Evolutionary conservation across 1,284 basidiomycete species (phyloP).

Genomic region (Leucocoprinus gongylophorus): DNA sequence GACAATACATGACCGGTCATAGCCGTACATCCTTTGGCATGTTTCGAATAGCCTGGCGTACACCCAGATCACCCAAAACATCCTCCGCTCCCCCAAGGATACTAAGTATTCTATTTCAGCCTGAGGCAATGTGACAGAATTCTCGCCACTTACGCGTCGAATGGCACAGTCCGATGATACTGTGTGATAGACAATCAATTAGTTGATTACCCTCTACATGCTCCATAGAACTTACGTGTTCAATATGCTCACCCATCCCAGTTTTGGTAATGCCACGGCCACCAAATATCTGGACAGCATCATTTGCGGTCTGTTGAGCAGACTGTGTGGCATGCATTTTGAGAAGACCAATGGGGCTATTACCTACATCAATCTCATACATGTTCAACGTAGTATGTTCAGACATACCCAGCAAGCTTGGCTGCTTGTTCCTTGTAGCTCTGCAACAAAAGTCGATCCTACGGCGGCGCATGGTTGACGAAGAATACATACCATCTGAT

Average conservation of each 20-base stretch:
- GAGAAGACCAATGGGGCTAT: conserved; percentile 68
- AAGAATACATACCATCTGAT: conserved; percentile 59
- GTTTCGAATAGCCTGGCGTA: conserved; percentile 57
- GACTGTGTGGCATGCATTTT: conserved; percentile 67
- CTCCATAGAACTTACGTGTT: conserved; percentile 48
- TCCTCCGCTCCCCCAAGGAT: conserved; percentile 65
- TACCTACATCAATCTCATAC: neutral
- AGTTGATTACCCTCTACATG: neutral
- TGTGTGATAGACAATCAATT: conserved; percentile 19
- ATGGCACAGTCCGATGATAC: conserved; percentile 61
- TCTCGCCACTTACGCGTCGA: conserved; percentile 40
- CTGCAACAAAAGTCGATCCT: conserved; percentile 18
- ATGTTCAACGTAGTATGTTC: neutral
- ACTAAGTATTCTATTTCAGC: conserved; percentile 23
- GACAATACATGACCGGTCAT: conserved; percentile 21
- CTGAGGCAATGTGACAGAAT: neutral
- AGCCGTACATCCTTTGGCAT: conserved; percentile 58
- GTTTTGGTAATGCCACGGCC: conserved; percentile 72
- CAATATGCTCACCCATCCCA: conserved; percentile 68
- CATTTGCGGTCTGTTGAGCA: conserved; percentile 68
- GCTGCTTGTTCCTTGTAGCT: conserved; percentile 51
- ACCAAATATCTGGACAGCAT: conserved; percentile 73
- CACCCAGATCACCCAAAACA: conserved; percentile 63
- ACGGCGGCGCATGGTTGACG: neutral
- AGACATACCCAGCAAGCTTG: conserved; percentile 53